Percentiles rank a stretch among this genome's conserved stretches.
Evolutionary conservation across 192 early-diverging fungal species (phyloP).

Genomic region (Podila minutissima): DNA sequence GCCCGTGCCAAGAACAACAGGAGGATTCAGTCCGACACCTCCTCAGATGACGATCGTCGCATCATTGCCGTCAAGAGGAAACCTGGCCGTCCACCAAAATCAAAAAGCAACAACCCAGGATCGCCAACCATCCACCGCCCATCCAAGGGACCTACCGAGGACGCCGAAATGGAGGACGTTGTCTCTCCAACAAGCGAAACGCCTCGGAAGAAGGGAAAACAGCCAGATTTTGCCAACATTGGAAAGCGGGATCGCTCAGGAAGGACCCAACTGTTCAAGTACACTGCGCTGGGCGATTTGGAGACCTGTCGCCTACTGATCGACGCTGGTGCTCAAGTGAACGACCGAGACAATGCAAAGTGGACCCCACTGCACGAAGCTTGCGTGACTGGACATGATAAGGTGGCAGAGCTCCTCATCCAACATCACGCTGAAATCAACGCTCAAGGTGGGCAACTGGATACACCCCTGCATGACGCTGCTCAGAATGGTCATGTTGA

Average conservation of each 20-base stretch:
- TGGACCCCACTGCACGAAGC: slow-evolving; percentile 81
- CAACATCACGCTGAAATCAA: slow-evolving; percentile 59
- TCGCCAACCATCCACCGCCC: slow-evolving; percentile 2
- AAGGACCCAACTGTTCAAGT: slow-evolving; percentile 61
- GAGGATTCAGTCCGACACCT: slow-evolving; percentile 44
- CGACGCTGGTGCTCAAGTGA: slow-evolving; percentile 69
- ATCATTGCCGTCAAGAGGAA: slow-evolving; percentile 6
- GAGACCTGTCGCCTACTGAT: slow-evolving; percentile 63
- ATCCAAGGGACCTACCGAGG: neutral
- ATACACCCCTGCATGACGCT: slow-evolving; percentile 80
- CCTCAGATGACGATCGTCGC: slow-evolving; percentile 15
- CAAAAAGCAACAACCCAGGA: slow-evolving; percentile 14
- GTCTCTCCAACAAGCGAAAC: neutral
- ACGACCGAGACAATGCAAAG: slow-evolving; percentile 72
- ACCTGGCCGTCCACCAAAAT: slow-evolving; percentile 38
- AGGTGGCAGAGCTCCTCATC: slow-evolving; percentile 58
- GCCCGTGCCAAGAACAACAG: slow-evolving; percentile 17
- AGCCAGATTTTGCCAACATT: slow-evolving; percentile 34
- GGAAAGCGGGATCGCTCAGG: slow-evolving; percentile 58
- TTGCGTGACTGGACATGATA: slow-evolving; percentile 57
- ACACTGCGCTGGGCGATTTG: slow-evolving; percentile 64
- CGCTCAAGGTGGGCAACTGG: slow-evolving; percentile 69
- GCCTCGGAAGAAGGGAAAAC: slow-evolving; percentile 34
- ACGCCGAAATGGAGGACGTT: neutral
- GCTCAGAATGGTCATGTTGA: slow-evolving; percentile 59